These are phyloP conservation scores for Trichoderma asperellum DNA, from an alignment of 2,329 filamentous ascomycete species.

Conservation along the genomic window DNA sequence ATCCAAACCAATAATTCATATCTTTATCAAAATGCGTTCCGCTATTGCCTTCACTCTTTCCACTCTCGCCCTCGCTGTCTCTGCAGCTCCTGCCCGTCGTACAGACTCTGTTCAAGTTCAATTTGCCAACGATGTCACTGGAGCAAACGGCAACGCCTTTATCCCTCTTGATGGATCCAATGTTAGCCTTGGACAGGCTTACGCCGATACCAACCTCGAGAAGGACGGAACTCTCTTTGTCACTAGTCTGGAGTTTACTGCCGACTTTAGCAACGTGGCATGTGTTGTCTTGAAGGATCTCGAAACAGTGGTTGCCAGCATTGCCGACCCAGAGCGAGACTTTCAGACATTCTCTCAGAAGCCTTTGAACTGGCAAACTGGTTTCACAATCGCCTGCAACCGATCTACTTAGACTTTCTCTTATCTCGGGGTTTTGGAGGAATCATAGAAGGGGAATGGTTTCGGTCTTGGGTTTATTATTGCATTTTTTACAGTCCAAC, in stretches of 20 bases:
- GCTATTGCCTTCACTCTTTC: conserved; percentile 11
- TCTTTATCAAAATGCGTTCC: conserved; percentile 16
- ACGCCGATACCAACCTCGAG: neutral
- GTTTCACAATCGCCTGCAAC: neutral
- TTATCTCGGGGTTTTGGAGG: neutral
- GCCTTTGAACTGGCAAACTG: neutral
- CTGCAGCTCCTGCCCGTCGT: conserved; percentile 13
- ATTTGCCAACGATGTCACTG: conserved; percentile 21
- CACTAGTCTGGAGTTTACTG: neutral
- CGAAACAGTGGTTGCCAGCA: neutral
- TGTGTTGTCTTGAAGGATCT: neutral
- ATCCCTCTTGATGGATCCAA: conserved; percentile 15
- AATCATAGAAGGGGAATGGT: neutral
- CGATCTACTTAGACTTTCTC: neutral
- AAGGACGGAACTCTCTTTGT: neutral
- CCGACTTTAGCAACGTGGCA: neutral
- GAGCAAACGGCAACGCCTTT: conserved; percentile 21
- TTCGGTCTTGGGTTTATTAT: neutral
- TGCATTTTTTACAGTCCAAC: neutral
- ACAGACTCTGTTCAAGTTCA: conserved; percentile 12
- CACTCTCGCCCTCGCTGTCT: conserved; percentile 10
- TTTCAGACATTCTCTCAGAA: conserved; percentile 11
- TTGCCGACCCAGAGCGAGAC: neutral
- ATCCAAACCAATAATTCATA: neutral
- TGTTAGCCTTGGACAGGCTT: neutral